Percentiles rank a stretch among this genome's conserved stretches.
Conservation (phyloP, 352 stramenopile species). For the Stramenopiles sp. region DNA sequence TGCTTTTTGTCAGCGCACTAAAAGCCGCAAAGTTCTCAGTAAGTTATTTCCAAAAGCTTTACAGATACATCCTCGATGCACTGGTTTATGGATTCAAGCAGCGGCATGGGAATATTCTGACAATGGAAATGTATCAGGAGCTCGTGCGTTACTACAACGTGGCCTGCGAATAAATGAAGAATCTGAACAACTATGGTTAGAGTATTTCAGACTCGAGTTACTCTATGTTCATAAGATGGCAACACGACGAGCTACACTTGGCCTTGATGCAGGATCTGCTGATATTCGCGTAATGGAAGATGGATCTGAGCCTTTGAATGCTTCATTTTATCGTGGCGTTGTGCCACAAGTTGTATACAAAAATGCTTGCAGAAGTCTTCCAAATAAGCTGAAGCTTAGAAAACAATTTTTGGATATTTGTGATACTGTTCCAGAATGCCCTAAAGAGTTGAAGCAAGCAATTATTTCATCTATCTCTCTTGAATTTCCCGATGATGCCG, state of each 20-base stretch:
- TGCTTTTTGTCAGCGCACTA: slow-evolving; percentile 6
- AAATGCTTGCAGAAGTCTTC: too few relatives aligned
- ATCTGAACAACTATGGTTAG: slow-evolving; percentile 4
- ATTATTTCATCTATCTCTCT: too few relatives aligned
- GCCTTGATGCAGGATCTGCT: too few relatives aligned
- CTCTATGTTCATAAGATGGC: slow-evolving; percentile 4
- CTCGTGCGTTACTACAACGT: slow-evolving; percentile 7
- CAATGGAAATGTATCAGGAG: slow-evolving; percentile 1
- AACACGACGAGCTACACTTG: neutral
- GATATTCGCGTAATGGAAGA: too few relatives aligned
- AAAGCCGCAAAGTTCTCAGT: neutral
- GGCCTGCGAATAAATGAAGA: slow-evolving; percentile 5
- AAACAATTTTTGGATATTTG: too few relatives aligned
- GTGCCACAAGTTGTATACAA: slow-evolving; percentile 2
- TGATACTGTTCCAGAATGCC: too few relatives aligned
- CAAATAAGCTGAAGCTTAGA: too few relatives aligned
- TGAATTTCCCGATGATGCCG: too few relatives aligned
- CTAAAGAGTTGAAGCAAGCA: too few relatives aligned
- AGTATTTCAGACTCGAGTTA: slow-evolving; percentile 8
- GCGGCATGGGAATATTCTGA: neutral
- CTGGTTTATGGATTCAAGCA: slow-evolving; percentile 7
- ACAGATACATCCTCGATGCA: slow-evolving; percentile 7
- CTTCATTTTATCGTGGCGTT: neutral
- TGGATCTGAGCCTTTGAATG: too few relatives aligned
- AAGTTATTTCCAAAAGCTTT: slow-evolving; percentile 10